Evolutionary conservation across 148 eudicot genomes (phyloP), one percentile per base, ranked within the genome.

Genomic region (Hydrangea macrophylla): DNA sequence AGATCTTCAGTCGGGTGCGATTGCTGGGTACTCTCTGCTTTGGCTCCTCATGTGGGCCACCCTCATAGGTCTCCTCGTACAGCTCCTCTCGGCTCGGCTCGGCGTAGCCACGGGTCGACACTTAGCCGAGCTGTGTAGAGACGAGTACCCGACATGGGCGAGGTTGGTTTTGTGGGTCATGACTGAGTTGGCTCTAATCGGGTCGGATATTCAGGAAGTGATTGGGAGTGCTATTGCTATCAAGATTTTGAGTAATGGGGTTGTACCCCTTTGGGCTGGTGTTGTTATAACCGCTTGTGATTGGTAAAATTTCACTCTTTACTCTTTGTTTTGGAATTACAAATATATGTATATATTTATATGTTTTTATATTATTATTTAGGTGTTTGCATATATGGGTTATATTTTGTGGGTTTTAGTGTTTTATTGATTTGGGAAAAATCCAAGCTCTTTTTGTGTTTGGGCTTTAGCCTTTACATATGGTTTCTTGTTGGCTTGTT

Each of bases 191-290:
- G 99, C 99, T 0, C 67, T 95, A 7, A 86, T 95, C 27, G 99
- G 99, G 23, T 72, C 96, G 0, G 99, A 95, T 80, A 95, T 95
- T 37, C 99, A 95, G 69, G 99, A 95, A 65, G 99, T 95, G 6
- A 95, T 95, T 70, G 99, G 99, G 0, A 95, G 99, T 73, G 99
- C 99, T 9, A 95, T 95, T 81, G 99, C 99, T 7, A 80, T 95
- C 13, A 85, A 83, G 82, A 87, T 95, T 70, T 72, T 95, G 74
- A 91, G 88, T 56, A 69, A 78, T 69, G 96, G 96, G 4, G 69
- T 81, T 71, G 64, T 95, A 70, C 99, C 99, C 12, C 97, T 95
- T 67, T 95, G 99, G 99, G 83, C 88, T 65, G 99, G 99, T 12
- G 99, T 95, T 55, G 64, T 89, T 5, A 91, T 95, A 22, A 95